These are phyloP conservation scores for Xerophyta viscosa DNA, from an alignment of 106 monocot genomes.

Conservation along the genomic window DNA sequence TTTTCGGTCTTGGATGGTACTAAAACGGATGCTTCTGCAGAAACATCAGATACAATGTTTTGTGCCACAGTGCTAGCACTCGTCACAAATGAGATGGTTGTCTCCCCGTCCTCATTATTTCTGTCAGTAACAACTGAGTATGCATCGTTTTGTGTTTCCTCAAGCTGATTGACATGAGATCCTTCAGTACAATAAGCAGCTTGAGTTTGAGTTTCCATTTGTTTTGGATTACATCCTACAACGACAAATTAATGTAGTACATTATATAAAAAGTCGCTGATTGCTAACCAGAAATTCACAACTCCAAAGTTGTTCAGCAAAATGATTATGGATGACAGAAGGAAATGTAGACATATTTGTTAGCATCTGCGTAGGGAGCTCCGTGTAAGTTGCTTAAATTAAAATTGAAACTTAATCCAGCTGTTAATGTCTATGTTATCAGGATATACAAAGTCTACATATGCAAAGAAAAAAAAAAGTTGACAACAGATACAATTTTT, in stretches of 20 bases:
- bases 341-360: too few relatives aligned
- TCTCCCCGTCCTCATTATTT: constrained; percentile 3
- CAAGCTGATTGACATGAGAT: constrained; percentile 4
- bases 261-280: too few relatives aligned
- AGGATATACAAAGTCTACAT: not conserved
- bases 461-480: constrained; percentile 12
- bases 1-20: not conserved
- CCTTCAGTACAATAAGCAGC: not conserved
- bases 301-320: too few relatives aligned
- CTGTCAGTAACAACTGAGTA: not conserved
- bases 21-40: constrained; percentile 1
- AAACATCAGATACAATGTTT: constrained; percentile 1
- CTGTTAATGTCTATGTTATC: not conserved
- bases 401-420: too few relatives aligned
- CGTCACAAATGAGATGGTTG: constrained; percentile 3
- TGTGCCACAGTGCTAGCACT: not conserved
- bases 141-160: not conserved
- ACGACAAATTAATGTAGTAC: too few relatives aligned
- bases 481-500: not conserved
- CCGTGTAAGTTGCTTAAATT: too few relatives aligned
- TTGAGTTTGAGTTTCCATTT: not conserved
- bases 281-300: too few relatives aligned
- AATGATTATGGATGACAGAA: too few relatives aligned
- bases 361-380: too few relatives aligned
- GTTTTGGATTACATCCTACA: not conserved